Percentiles rank a stretch among this genome's conserved stretches.
These are phyloP conservation scores for Phalaenopsis equestris DNA, from an alignment of 106 monocot species.

Conservation along the genomic window DNA sequence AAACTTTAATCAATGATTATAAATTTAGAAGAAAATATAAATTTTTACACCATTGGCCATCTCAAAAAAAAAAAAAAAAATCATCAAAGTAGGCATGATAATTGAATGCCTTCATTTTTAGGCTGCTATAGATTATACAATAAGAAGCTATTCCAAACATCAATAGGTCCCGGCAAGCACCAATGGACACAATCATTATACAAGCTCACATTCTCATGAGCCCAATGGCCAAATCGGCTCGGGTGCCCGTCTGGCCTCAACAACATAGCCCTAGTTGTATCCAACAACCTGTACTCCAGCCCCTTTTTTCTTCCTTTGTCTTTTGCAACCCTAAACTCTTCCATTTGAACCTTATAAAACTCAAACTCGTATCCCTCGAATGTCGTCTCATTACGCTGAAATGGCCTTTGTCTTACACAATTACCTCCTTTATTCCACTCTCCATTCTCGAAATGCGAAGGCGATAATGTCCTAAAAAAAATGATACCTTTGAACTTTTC, in stretches of 20 bases:
- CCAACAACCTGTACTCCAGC: conserved; percentile 13
- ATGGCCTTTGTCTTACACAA: conserved; percentile 13
- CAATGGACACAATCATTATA: conserved; percentile 39
- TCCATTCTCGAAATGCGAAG: conserved; percentile 20
- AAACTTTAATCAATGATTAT: neutral
- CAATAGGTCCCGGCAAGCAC: conserved; percentile 22
- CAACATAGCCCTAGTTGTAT: conserved; percentile 14
- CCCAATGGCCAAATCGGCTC: conserved; percentile 20
- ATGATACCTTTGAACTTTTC: conserved; percentile 4
- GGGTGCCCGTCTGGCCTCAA: conserved; percentile 18
- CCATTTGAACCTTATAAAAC: conserved; percentile 2
- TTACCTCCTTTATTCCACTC: conserved; percentile 14
- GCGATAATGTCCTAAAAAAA: conserved; percentile 13
- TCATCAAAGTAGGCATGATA: too few relatives aligned
- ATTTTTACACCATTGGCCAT: too few relatives aligned
- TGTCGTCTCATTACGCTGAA: neutral
- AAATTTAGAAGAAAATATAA: too few relatives aligned
- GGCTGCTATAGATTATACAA: neutral
- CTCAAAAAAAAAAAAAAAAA: too few relatives aligned
- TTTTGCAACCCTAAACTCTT: conserved; percentile 4
- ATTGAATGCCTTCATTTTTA: too few relatives aligned
- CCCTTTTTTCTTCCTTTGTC: conserved; percentile 8
- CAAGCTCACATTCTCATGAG: neutral
- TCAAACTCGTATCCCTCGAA: neutral
- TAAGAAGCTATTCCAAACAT: conserved; percentile 15